A percentile compares a stretch with the other conserved stretches of the same genome.
Conservation (phyloP, 768 basidiomycete species). For the Boletus coccyginus region DNA sequence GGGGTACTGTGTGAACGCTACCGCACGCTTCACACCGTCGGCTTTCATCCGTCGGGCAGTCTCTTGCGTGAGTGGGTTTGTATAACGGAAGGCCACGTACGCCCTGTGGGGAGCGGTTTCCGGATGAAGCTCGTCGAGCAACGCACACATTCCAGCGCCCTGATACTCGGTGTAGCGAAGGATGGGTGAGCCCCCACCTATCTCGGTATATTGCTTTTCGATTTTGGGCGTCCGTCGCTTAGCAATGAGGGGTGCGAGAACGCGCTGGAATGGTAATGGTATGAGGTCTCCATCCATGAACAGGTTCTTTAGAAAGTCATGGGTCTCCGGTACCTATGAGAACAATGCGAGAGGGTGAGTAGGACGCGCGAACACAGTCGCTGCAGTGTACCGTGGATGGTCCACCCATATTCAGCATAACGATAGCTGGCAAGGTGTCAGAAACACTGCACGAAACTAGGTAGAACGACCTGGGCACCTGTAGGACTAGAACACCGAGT, state of each 20-base stretch:
- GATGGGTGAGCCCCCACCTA: constrained; percentile 97
- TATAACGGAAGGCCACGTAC: constrained; percentile 96
- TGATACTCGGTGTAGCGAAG: constrained; percentile 85
- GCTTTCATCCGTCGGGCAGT: constrained; percentile 79
- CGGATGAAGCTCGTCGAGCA: constrained; percentile 94
- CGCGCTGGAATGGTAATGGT: constrained; percentile 87
- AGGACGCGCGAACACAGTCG: background rate
- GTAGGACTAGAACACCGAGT: constrained; percentile 48
- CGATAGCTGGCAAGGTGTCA: constrained; percentile 57
- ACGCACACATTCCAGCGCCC: constrained; percentile 83
- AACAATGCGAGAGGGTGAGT: constrained; percentile 5
- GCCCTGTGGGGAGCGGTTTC: constrained; percentile 92
- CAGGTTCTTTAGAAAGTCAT: constrained; percentile 88
- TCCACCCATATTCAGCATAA: constrained; percentile 99
- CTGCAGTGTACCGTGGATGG: constrained; percentile 74
- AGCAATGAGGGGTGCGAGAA: constrained; percentile 88
- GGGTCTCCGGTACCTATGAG: constrained; percentile 81
- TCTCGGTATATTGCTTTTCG: constrained; percentile 90
- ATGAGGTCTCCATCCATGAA: constrained; percentile 94
- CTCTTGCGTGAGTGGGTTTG: constrained; percentile 81
- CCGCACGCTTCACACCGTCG: constrained; percentile 88
- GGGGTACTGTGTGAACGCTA: constrained; percentile 98
- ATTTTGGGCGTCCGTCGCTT: constrained; percentile 87
- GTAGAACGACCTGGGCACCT: constrained; percentile 38
- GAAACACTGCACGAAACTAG: background rate